Percentiles rank a stretch among this genome's conserved stretches.
Evolutionary conservation across 208 protist genomes (phyloP).

Genomic region (Leptomonas seymouri): DNA sequence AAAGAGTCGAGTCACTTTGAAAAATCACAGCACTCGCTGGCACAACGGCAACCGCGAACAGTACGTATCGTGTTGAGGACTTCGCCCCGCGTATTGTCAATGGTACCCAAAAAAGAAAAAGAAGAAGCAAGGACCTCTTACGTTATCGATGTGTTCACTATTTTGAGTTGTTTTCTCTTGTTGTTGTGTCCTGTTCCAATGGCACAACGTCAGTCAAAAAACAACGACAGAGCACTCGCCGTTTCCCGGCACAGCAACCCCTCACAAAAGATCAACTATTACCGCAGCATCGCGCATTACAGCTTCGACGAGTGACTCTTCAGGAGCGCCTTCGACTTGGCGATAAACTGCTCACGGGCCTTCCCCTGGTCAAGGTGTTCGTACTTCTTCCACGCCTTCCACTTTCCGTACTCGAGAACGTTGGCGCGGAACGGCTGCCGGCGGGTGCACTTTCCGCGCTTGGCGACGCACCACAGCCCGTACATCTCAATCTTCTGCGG

Average conservation of each 20-base stretch:
- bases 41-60: no score
- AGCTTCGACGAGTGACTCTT: constrained; percentile 49
- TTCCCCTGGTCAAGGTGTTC: constrained; percentile 68
- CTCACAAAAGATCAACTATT: not conserved
- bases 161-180: no score
- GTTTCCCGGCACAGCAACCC: no score
- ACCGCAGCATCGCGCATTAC: constrained; percentile 21
- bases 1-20: no score
- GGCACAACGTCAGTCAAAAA: no score
- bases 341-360: constrained; percentile 76
- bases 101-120: constrained; percentile 5
- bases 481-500: constrained; percentile 85
- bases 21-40: not conserved
- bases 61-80: no score
- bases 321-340: constrained; percentile 56
- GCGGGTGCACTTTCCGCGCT: constrained; percentile 60
- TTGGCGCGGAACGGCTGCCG: constrained; percentile 60
- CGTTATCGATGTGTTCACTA: no score
- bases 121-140: no score
- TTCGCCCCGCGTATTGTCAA: no score
- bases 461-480: constrained; percentile 83
- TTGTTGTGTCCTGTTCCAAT: no score
- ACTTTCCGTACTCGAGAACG: constrained; percentile 76
- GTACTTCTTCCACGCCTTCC: constrained; percentile 82
- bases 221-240: no score